These are phyloP conservation scores for Puccinia hordei DNA, from an alignment of 1,284 basidiomycete genomes.

Conservation along the genomic window DNA sequence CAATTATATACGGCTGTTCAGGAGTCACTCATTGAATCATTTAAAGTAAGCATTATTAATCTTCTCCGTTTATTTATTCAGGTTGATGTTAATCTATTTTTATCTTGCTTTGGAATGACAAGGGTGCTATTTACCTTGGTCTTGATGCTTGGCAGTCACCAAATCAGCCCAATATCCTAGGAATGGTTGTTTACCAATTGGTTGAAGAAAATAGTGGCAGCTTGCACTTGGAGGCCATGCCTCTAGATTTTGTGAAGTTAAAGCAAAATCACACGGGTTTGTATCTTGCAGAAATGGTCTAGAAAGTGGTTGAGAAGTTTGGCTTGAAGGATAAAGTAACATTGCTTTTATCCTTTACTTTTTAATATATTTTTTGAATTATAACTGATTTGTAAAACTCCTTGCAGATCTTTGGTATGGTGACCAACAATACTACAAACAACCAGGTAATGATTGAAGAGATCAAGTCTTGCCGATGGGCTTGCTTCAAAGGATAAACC, in stretches of 20 bases:
- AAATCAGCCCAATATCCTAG: slow-evolving; percentile 11
- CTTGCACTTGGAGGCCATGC: slow-evolving; percentile 1
- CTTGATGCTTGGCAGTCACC: slow-evolving; percentile 18
- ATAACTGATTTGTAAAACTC: neutral
- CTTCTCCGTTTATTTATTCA: neutral
- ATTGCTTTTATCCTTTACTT: neutral
- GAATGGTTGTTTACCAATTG: slow-evolving; percentile 1
- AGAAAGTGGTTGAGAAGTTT: neutral
- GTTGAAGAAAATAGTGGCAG: neutral
- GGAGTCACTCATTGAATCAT: slow-evolving; percentile 18
- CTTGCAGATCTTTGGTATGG: slow-evolving; percentile 10
- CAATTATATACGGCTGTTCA: neutral
- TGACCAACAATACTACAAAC: slow-evolving; percentile 11
- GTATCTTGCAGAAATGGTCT: neutral
- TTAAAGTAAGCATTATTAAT: neutral
- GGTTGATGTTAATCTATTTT: no score
- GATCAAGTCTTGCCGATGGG: neutral
- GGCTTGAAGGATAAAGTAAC: slow-evolving; percentile 9
- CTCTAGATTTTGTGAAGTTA: neutral
- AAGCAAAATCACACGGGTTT: neutral
- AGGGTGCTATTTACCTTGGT: neutral
- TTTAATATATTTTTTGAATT: neutral
- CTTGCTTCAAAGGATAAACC: slow-evolving; percentile 1
- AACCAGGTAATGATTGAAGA: slow-evolving; percentile 9
- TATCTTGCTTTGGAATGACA: neutral